phyloP scores from a whole-genome alignment of 768 basidiomycete genomes.

The Collybia sp. region DNA sequence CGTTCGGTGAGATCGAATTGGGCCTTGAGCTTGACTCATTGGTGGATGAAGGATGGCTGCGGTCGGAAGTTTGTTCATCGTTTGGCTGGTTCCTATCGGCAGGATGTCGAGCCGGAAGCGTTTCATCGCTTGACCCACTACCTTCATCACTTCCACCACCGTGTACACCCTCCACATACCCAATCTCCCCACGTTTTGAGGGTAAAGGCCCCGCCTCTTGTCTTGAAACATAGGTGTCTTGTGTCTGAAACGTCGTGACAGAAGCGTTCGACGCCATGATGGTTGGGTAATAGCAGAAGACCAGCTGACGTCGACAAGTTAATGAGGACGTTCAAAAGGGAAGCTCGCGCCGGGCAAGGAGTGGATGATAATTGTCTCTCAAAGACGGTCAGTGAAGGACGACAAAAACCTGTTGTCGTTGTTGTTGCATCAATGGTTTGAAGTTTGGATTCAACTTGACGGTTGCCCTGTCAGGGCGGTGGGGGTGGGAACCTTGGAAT shows the following conservation, averaged over 20 bases:
- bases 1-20: constrained; percentile 11
- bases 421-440: no score
- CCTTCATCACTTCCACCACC: constrained; percentile 13
- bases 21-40: constrained; percentile 6
- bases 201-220: constrained; percentile 61
- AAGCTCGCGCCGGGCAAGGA: constrained; percentile 41
- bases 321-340: constrained; percentile 14
- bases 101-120: constrained; percentile 42
- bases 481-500: no score
- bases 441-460: no score
- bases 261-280: constrained; percentile 23
- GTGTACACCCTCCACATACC: constrained; percentile 43
- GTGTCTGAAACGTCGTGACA: constrained; percentile 9
- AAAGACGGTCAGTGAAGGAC: no score
- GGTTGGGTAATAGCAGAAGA: not conserved
- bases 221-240: constrained; percentile 22
- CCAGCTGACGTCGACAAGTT: constrained; percentile 8
- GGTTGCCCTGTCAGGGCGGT: no score
- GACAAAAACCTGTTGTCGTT: no score
- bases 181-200: constrained; percentile 62
- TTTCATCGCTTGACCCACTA: constrained; percentile 14
- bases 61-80: constrained; percentile 5
- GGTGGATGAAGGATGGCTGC: constrained; percentile 9
- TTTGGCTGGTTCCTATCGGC: constrained; percentile 30
- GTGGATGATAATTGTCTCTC: constrained; percentile 6